Conservation (phyloP, 805 yeast species). For the Ogataea corticis region DNA sequence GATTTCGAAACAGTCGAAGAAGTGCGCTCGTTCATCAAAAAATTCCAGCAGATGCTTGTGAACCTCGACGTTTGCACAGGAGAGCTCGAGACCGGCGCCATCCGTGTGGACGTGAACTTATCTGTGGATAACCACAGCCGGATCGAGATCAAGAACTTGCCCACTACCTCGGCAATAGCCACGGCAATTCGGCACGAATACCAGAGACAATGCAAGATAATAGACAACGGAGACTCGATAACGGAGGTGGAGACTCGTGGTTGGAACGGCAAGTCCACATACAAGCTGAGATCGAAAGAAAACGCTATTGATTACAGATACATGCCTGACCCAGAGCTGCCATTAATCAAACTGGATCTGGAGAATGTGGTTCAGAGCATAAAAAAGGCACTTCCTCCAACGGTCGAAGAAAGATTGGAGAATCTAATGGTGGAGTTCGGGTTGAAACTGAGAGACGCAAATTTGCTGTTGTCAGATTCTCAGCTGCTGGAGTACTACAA, state of each 20-base stretch:
- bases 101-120: slow-evolving; percentile 93
- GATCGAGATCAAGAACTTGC: slow-evolving; percentile 87
- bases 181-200: slow-evolving; percentile 77
- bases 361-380: slow-evolving; percentile 44
- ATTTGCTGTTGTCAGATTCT: slow-evolving; percentile 56
- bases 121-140: slow-evolving; percentile 71
- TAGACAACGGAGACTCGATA: slow-evolving; percentile 37
- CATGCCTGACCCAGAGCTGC: slow-evolving; percentile 92
- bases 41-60: slow-evolving; percentile 71
- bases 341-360: slow-evolving; percentile 49
- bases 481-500: slow-evolving; percentile 54
- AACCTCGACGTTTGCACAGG: slow-evolving; percentile 79
- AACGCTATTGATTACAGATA: slow-evolving; percentile 84
- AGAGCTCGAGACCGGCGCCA: slow-evolving; percentile 91
- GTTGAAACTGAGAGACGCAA: slow-evolving; percentile 73
- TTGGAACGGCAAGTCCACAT: slow-evolving; percentile 81
- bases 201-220: slow-evolving; percentile 58
- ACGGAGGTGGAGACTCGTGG: slow-evolving; percentile 71
- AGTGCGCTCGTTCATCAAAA: slow-evolving; percentile 76
- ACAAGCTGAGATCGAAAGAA: slow-evolving; percentile 73
- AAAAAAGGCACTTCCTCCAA: slow-evolving; percentile 44
- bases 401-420: slow-evolving; percentile 61
- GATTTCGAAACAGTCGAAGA: slow-evolving; percentile 69
- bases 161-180: slow-evolving; percentile 77
- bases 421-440: slow-evolving; percentile 53